Conservation (phyloP, 139 green algal genomes). For the Raphidocelis subcapitata region DNA sequence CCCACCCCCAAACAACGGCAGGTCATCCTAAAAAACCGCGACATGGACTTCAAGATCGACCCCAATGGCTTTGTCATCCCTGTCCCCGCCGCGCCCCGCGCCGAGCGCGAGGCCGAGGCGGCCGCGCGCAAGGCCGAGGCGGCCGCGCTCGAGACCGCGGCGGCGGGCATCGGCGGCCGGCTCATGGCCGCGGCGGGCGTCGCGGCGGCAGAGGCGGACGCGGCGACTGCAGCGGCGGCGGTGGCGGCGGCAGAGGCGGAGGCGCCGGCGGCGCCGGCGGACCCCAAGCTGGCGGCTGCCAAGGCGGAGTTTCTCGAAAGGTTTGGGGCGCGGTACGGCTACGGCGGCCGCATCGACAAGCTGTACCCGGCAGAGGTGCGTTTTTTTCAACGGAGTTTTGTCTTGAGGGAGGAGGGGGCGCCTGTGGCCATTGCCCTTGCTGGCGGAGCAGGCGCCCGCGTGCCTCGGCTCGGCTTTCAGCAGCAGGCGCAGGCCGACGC, state of each 20-base stretch:
- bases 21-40: conserved; percentile 34
- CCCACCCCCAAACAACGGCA: conserved; percentile 23
- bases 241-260: conserved; percentile 2
- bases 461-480: no score
- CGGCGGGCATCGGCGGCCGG: conserved; percentile 10
- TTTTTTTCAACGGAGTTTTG: no score
- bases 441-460: no score
- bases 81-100: background rate
- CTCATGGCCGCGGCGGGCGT: conserved; percentile 6
- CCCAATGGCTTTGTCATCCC: conserved; percentile 45
- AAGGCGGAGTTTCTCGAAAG: conserved; percentile 24
- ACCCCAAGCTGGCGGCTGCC: background rate
- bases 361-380: conserved; percentile 59
- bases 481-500: no score
- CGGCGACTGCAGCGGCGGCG: background rate
- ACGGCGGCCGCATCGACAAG: conserved; percentile 50
- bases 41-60: conserved; percentile 30
- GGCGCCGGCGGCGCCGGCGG: background rate
- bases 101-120: conserved; percentile 5
- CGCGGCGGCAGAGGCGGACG: background rate
- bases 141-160: conserved; percentile 8
- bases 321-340: conserved; percentile 50
- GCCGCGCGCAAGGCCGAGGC: background rate
- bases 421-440: no score
- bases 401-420: no score